Conservation (phyloP, 2,329 filamentous ascomycete genomes). For the Sporothrix luriei region DNA sequence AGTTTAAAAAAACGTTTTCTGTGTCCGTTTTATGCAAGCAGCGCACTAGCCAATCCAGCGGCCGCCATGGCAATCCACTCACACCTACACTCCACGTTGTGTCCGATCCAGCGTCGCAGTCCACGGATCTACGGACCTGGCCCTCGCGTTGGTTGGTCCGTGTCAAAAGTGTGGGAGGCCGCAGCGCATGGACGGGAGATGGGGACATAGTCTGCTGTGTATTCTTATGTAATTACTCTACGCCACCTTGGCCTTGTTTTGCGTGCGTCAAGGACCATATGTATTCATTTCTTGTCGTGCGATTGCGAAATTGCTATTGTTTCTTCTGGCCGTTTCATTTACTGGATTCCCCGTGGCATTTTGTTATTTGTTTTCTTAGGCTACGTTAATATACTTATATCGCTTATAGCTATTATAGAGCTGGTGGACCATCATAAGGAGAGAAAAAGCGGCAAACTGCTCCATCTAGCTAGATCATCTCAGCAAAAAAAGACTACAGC, state of each 20-base stretch:
- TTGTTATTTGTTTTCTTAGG: too few species aligned
- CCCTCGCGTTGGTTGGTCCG: background rate
- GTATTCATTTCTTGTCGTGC: too few species aligned
- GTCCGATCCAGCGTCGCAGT: background rate
- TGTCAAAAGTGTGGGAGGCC: conserved; percentile 19
- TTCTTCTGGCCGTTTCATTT: background rate
- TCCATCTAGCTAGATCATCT: too few species aligned
- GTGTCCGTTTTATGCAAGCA: background rate
- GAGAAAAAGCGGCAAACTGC: background rate
- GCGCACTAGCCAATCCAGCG: background rate
- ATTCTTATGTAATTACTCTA: too few species aligned
- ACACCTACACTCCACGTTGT: conserved; percentile 9
- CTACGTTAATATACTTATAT: too few species aligned
- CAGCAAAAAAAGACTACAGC: background rate
- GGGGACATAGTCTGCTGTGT: too few species aligned
- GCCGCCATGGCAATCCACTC: background rate
- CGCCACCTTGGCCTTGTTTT: background rate
- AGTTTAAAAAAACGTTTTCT: background rate
- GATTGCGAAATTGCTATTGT: too few species aligned
- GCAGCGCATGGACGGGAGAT: background rate
- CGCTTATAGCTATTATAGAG: too few species aligned
- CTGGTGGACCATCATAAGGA: background rate
- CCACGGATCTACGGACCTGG: background rate
- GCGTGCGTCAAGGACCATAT: too few species aligned
- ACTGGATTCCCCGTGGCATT: background rate